Percentiles rank a stretch among this genome's conserved stretches.
Evolutionary conservation across 169 alveolate species (phyloP).

Genomic region (Cryptosporidium muris): DNA sequence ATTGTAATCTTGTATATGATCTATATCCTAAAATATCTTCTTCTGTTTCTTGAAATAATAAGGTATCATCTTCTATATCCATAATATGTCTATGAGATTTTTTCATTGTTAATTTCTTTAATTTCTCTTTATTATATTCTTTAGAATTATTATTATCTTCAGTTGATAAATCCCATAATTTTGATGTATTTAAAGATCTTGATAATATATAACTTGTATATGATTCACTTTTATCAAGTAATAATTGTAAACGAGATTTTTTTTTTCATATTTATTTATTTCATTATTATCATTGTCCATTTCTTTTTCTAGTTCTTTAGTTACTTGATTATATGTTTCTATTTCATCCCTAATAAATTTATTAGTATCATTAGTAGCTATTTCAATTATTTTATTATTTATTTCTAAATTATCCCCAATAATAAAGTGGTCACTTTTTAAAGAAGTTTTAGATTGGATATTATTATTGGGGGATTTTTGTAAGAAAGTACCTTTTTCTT

Average conservation of each 20-base stretch:
- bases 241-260: slow-evolving; percentile 17
- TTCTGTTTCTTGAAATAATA: slow-evolving; percentile 58
- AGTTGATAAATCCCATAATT: slow-evolving; percentile 8
- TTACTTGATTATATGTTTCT: slow-evolving; percentile 18
- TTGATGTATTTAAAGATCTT: slow-evolving; percentile 43
- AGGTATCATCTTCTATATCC: slow-evolving; percentile 54
- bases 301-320: slow-evolving; percentile 3
- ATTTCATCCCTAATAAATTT: slow-evolving; percentile 29
- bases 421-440: too few species aligned
- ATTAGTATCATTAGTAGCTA: slow-evolving; percentile 13
- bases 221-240: slow-evolving; percentile 52
- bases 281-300: neutral
- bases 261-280: neutral
- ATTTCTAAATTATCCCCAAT: too few species aligned
- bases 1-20: slow-evolving; percentile 51
- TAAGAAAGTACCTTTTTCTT: too few species aligned
- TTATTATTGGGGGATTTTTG: too few species aligned
- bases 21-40: slow-evolving; percentile 61
- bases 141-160: neutral
- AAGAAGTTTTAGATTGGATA: too few species aligned
- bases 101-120: neutral
- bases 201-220: slow-evolving; percentile 57
- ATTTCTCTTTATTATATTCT: neutral
- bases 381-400: neutral
- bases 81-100: slow-evolving; percentile 29